Percentiles rank a stretch among this genome's conserved stretches.
Evolutionary conservation across 352 stramenopile genomes (phyloP).

Genomic region (Pythium sukuiense): DNA sequence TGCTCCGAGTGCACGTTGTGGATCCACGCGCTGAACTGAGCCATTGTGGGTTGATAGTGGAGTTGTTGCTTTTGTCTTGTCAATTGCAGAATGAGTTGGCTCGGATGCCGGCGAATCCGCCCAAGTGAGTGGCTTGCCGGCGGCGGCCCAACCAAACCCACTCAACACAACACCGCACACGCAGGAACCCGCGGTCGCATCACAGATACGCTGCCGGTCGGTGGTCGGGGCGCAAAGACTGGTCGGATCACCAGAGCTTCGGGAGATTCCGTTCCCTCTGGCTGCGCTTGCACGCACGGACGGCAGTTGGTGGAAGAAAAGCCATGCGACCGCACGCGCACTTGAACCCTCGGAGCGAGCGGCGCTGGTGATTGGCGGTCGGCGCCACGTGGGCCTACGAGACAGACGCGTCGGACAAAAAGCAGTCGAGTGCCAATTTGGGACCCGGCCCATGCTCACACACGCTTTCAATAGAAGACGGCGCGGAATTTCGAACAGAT

Average conservation of each 20-base stretch:
- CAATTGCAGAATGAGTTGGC: slow-evolving; percentile 33
- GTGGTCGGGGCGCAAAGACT: slow-evolving; percentile 30
- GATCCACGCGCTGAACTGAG: slow-evolving; percentile 21
- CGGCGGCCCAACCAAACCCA: slow-evolving; percentile 11
- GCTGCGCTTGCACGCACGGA: slow-evolving; percentile 19
- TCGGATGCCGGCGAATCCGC: slow-evolving; percentile 1
- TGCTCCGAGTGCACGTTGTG: slow-evolving; percentile 11
- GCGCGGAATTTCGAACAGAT: slow-evolving; percentile 3
- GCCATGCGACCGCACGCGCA: slow-evolving; percentile 5
- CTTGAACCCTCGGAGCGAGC: slow-evolving; percentile 6
- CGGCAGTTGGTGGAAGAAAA: slow-evolving; percentile 9
- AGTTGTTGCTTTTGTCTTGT: slow-evolving; percentile 18
- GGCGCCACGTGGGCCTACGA: slow-evolving; percentile 16
- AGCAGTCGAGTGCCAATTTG: neutral
- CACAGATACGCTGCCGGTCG: slow-evolving; percentile 3
- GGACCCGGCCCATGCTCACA: too few relatives aligned
- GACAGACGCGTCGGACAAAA: slow-evolving; percentile 24
- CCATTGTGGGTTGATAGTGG: slow-evolving; percentile 15
- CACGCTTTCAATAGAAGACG: neutral
- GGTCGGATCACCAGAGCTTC: slow-evolving; percentile 11
- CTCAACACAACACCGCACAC: neutral
- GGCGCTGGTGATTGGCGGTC: slow-evolving; percentile 18
- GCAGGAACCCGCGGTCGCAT: neutral
- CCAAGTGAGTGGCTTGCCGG: slow-evolving; percentile 6
- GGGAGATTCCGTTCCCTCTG: slow-evolving; percentile 20